A percentile compares a stretch with the other conserved stretches of the same genome.
Evolutionary conservation across 2,329 filamentous ascomycete genomes (phyloP).

Genomic region (Rutstroemia sp.): DNA sequence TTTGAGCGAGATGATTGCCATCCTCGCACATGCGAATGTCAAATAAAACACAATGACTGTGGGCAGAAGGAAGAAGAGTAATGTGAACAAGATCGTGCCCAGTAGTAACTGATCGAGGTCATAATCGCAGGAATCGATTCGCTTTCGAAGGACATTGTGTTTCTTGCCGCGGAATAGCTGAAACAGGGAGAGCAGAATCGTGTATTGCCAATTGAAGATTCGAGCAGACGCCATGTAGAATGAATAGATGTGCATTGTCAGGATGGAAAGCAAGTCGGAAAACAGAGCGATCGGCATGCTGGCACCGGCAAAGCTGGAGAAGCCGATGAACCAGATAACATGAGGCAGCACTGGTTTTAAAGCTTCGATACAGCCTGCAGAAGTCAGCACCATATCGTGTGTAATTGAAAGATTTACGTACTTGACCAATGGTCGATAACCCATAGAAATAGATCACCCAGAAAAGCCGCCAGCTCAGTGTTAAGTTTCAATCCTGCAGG

Average conservation of each 20-base stretch:
- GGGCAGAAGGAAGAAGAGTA: slow-evolving; percentile 89
- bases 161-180: slow-evolving; percentile 98
- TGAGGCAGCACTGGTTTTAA: slow-evolving; percentile 75
- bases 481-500: slow-evolving; percentile 94
- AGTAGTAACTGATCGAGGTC: slow-evolving; percentile 94
- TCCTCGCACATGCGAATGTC: slow-evolving; percentile 88
- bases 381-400: background rate
- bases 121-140: slow-evolving; percentile 98
- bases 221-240: slow-evolving; percentile 96
- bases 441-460: slow-evolving; percentile 95
- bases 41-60: slow-evolving; percentile 96
- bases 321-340: slow-evolving; percentile 87
- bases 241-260: slow-evolving; percentile 94
- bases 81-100: slow-evolving; percentile 91
- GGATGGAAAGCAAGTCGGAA: slow-evolving; percentile 82
- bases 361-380: slow-evolving; percentile 62
- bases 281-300: slow-evolving; percentile 96
- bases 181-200: slow-evolving; percentile 94
- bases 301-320: slow-evolving; percentile 89
- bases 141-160: slow-evolving; percentile 90
- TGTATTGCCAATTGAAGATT: slow-evolving; percentile 98
- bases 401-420: slow-evolving; percentile 35
- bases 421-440: slow-evolving; percentile 97
- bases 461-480: slow-evolving; percentile 83
- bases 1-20: slow-evolving; percentile 91